Percentiles rank a stretch among this genome's conserved stretches.
phyloP scores from a whole-genome alignment of 2,329 filamentous ascomycete genomes.

The Botryosphaeria dothidea region DNA sequence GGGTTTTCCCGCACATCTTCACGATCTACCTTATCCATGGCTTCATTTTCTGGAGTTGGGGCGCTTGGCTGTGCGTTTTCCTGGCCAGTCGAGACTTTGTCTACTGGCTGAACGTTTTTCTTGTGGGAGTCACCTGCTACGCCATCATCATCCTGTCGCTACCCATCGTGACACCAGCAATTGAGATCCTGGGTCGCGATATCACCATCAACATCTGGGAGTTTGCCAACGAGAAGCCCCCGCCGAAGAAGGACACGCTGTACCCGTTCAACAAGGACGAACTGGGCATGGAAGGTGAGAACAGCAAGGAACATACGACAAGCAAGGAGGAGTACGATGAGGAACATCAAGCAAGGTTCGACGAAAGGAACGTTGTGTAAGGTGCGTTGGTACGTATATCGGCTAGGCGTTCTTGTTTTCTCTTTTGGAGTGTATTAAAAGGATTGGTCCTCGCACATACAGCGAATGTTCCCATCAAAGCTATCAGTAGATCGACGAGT shows the following conservation, averaged over 20 bases:
- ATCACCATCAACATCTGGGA: constrained; percentile 40
- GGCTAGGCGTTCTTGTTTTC: not conserved
- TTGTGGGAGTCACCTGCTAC: constrained; percentile 41
- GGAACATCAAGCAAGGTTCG: not conserved
- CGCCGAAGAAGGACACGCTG: constrained; percentile 33
- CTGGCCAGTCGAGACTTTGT: constrained; percentile 32
- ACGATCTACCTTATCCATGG: constrained; percentile 53
- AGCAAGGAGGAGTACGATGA: not conserved
- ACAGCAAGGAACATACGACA: not conserved
- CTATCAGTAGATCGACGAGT: not conserved
- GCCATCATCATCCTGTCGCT: constrained; percentile 32
- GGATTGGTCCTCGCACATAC: not conserved
- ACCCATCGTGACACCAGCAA: constrained; percentile 40
- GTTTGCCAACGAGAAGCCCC: constrained; percentile 36
- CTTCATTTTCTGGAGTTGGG: constrained; percentile 48
- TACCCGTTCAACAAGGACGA: constrained; percentile 29
- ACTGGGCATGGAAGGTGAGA: constrained; percentile 7
- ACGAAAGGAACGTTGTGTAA: not conserved
- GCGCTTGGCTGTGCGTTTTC: constrained; percentile 38
- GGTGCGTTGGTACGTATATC: not conserved
- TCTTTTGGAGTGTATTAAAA: not conserved
- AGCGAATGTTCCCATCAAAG: not conserved
- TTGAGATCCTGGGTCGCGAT: constrained; percentile 42
- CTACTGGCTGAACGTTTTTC: constrained; percentile 37
- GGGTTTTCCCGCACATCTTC: constrained; percentile 52